These are phyloP conservation scores for Streptanthus diversifolius DNA, from an alignment of 345 rosid species.

Conservation along the genomic window DNA sequence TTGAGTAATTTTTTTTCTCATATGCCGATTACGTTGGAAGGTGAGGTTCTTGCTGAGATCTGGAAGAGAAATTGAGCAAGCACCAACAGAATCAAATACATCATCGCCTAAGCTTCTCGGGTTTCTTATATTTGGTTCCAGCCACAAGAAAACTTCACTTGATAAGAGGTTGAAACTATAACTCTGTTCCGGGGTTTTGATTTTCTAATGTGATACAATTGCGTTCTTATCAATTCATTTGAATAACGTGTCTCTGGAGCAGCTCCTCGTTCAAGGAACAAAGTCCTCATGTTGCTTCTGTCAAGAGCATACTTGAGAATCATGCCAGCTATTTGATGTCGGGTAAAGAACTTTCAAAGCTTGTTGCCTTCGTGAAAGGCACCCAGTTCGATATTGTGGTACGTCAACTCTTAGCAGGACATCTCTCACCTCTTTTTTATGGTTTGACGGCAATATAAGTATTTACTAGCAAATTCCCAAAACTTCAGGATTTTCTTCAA, in stretches of 20 bases:
- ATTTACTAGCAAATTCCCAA: background rate
- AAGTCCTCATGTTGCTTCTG: conserved; percentile 85
- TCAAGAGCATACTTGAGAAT: conserved; percentile 83
- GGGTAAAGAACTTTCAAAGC: conserved; percentile 96
- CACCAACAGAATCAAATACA: conserved; percentile 69
- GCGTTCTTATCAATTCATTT: conserved; percentile 4
- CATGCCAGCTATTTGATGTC: conserved; percentile 98
- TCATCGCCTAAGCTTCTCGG: conserved; percentile 92
- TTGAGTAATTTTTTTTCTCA: background rate
- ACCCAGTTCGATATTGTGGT: conserved; percentile 99
- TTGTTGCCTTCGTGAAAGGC: conserved; percentile 98
- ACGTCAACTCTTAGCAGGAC: conserved; percentile 26
- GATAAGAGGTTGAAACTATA: conserved; percentile 59
- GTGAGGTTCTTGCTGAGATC: conserved; percentile 97
- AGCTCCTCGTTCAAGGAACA: conserved; percentile 79
- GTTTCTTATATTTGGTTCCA: conserved; percentile 77
- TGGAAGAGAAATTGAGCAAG: conserved; percentile 85
- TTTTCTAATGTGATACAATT: background rate
- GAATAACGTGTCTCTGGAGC: conserved; percentile 25
- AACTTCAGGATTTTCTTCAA: conserved; percentile 87
- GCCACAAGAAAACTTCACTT: conserved; percentile 62
- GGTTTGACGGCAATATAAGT: background rate
- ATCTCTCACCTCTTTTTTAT: background rate
- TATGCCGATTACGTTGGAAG: conserved; percentile 39
- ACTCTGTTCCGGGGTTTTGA: background rate